phyloP scores from a whole-genome alignment of 768 basidiomycete genomes.

The Mycena pura region DNA sequence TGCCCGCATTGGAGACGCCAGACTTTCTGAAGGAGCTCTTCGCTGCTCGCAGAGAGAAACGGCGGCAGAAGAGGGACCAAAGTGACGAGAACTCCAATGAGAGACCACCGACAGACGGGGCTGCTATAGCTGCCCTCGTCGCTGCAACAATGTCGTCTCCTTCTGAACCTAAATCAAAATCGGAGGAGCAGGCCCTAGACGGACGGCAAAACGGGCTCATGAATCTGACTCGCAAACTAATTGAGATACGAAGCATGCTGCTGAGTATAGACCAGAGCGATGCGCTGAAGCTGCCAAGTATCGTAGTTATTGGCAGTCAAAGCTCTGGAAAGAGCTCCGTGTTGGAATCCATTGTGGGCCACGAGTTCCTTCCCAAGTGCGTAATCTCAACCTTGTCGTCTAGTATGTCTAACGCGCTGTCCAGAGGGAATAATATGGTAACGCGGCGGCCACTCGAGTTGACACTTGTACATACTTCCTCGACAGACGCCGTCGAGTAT shows the following conservation, averaged over 20 bases:
- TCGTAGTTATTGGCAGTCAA: slow-evolving; percentile 98
- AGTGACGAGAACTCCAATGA: slow-evolving; percentile 49
- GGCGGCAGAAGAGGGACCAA: slow-evolving; percentile 36
- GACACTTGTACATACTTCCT: slow-evolving; percentile 92
- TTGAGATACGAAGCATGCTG: slow-evolving; percentile 95
- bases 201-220: slow-evolving; percentile 82
- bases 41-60: slow-evolving; percentile 38
- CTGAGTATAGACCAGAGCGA: slow-evolving; percentile 96
- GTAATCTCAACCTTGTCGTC: slow-evolving; percentile 37
- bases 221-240: slow-evolving; percentile 92
- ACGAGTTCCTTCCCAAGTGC: slow-evolving; percentile 97
- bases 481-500: slow-evolving; percentile 73
- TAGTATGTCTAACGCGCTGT: not conserved
- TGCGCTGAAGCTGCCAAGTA: slow-evolving; percentile 91
- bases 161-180: slow-evolving; percentile 58
- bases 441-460: slow-evolving; percentile 98
- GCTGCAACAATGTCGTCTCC: slow-evolving; percentile 83
- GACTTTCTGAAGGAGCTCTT: slow-evolving; percentile 78
- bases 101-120: slow-evolving; percentile 62
- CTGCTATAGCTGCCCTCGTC: slow-evolving; percentile 74
- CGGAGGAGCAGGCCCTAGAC: slow-evolving; percentile 46
- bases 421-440: slow-evolving; percentile 98
- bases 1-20: slow-evolving; percentile 59
- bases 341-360: slow-evolving; percentile 95
- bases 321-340: slow-evolving; percentile 99